A percentile compares a stretch with the other conserved stretches of the same genome.
Conservation (phyloP, 1,284 basidiomycete genomes). For the Retiboletus flavoniger region DNA sequence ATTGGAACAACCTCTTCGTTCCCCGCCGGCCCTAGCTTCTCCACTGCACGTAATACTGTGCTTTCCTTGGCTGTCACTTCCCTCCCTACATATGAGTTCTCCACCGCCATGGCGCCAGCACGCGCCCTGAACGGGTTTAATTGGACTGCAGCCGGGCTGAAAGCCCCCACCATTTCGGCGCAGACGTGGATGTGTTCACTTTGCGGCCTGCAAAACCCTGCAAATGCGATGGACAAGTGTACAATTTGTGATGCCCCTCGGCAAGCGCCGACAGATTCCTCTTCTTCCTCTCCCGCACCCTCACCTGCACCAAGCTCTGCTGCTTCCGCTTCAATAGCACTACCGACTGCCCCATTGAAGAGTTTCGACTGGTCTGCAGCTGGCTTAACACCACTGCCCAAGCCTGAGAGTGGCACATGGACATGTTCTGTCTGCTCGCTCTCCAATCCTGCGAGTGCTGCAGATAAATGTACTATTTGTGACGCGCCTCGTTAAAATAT, state of each 20-base stretch:
- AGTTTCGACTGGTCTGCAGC: slow-evolving; percentile 56
- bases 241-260: slow-evolving; percentile 48
- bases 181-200: slow-evolving; percentile 45
- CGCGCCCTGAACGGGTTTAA: slow-evolving; percentile 38
- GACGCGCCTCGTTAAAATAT: slow-evolving; percentile 36
- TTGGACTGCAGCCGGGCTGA: slow-evolving; percentile 44
- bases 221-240: slow-evolving; percentile 47
- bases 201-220: slow-evolving; percentile 49
- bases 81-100: slow-evolving; percentile 48
- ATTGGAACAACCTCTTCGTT: slow-evolving; percentile 26
- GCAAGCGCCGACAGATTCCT: slow-evolving; percentile 15
- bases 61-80: slow-evolving; percentile 31
- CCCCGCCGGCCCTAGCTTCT: slow-evolving; percentile 36
- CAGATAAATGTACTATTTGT: slow-evolving; percentile 42
- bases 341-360: slow-evolving; percentile 20
- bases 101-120: slow-evolving; percentile 24
- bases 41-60: slow-evolving; percentile 37
- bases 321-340: neutral
- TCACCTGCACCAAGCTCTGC: neutral
- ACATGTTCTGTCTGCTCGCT: slow-evolving; percentile 44
- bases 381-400: slow-evolving; percentile 43
- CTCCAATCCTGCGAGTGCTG: slow-evolving; percentile 36
- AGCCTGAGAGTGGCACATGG: slow-evolving; percentile 38
- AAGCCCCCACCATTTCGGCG: slow-evolving; percentile 26
- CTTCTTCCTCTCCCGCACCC: slow-evolving; percentile 16